Evolutionary conservation across 176 grass and related monocot species (phyloP), one percentile per base, ranked within the genome.

Genomic region (Otatea glauca): DNA sequence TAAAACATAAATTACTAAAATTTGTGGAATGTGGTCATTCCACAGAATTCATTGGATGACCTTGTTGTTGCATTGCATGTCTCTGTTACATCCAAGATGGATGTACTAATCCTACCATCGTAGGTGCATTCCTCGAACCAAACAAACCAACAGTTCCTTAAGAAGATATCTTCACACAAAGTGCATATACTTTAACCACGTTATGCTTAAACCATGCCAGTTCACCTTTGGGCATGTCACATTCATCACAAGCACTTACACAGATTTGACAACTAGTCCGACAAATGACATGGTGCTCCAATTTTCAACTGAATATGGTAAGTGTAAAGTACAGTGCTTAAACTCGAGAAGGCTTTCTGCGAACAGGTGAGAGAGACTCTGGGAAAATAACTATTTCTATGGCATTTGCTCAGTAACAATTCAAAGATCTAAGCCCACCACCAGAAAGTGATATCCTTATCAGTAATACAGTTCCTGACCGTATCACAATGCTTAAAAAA

Each of bases 171-270:
- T 17, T 70, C 48, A 70, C 13, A 32, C 9, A 4, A 70, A 71
- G 15, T 3, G 24, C 21, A 16, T 8, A 69, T 60, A 24, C n/a
- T 60, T 60, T 60, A 60, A 60, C n/a, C n/a, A 60, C 9, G 9
- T 60, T 60, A 60, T 48, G 18, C 65, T 88, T 39, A 74, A 74
- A 79, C 39, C n/a, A 68, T 70, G 71, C 29, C 50, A 59, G 14
- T 70, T 54, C 68, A 70, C 32, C 42, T 42, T 83, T 24, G 59
- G 32, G n/a, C 7, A 42, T 80, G 29, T 32, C 50, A 25, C 1
- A 73, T 41, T 63, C 5, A 35, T 29, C 59, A 54, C 35, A 78
- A 20, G 23, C 7, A 60, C 10, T 61, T 83, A 71, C 4, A 50
- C 29, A 71, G 0, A 70, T 43, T 71, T 27, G 6, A 81, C 15